Base-by-base conservation (phyloP, 1,139 yeast genomes). In the Casaregolazyma suthepensis region DNA sequence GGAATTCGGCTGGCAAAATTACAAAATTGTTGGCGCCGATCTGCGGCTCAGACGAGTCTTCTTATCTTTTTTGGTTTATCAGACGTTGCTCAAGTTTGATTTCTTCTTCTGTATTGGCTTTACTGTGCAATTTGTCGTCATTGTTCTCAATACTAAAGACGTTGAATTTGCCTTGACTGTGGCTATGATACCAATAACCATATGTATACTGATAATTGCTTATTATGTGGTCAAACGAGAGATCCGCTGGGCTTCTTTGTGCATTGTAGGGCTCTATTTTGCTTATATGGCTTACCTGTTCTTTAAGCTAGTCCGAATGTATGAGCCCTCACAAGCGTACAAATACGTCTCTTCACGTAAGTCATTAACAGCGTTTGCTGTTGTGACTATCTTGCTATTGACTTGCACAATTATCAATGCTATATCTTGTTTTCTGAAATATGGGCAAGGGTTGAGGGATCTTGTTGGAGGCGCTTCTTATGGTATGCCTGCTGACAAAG, bases 21-120 rank as follows among this genome's bases (percentile, higher is more conserved):
- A 74, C 66, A 77, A 78, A 65, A 74, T 75, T 53, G 74, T 78
- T 50, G 83, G 83, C 1, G 82, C 80, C 1, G 79, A 76, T 60
- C 60, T 75, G 26, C 62, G 64, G n/a, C 70, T 76, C 58, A 71
- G 74, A 57, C 64, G 70, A 22, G 69, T 76, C 59, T 76, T 74
- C 61, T 66, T 72, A 48, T 62, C 69, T 15, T 78, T 75, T 61
- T 78, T 77, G 60, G 61, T 66, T 35, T 66, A 63, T 54, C 60
- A 60, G 46, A 66, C 77, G 5, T 66, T 77, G 43, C 67, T 78
- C 31, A 71, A 76, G 48, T 75, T 76, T 59, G 79, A 75, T 58
- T 74, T 77, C 53, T 78, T 76, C 70, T 77, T 77, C 67, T 77
- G 79, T 57, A 64, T 78, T 46, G 83, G 81, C 1, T 79, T 79